Conservation (phyloP, 225 moss, liverwort and hornwort species). For the Sphagnum contortum region DNA sequence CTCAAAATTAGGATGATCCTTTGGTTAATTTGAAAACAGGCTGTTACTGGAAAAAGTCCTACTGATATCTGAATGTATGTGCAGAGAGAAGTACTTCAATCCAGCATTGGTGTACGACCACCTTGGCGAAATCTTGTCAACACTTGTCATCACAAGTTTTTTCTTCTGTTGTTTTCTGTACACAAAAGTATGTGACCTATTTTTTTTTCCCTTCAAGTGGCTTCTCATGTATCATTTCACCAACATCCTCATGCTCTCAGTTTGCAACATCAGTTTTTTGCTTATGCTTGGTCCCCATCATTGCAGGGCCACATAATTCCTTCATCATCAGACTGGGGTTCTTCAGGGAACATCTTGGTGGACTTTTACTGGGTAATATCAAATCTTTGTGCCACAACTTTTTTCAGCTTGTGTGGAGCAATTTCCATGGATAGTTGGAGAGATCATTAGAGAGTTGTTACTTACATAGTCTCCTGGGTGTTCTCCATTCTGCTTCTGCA, state of each 20-base stretch:
- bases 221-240: background rate
- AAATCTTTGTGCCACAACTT: background rate
- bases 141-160: slow-evolving; percentile 63
- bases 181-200: slow-evolving; percentile 49
- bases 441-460: background rate
- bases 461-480: background rate
- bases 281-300: background rate
- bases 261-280: background rate
- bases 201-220: background rate
- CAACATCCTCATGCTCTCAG: background rate
- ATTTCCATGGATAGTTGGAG: background rate
- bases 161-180: slow-evolving; percentile 66
- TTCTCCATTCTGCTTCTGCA: slow-evolving; percentile 8
- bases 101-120: slow-evolving; percentile 79
- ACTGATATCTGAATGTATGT: background rate
- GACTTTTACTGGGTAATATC: slow-evolving; percentile 87
- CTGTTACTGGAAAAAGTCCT: too few relatives aligned
- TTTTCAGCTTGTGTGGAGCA: background rate
- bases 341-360: slow-evolving; percentile 78
- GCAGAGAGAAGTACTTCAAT: slow-evolving; percentile 55
- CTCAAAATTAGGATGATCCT: too few relatives aligned
- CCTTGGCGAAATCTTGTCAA: slow-evolving; percentile 77
- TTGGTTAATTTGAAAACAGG: too few relatives aligned
- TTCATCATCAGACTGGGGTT: slow-evolving; percentile 91
- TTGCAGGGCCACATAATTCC: slow-evolving; percentile 76